These are phyloP conservation scores for Tylopilus balloui DNA, from an alignment of 768 basidiomycete species.

Conservation along the genomic window DNA sequence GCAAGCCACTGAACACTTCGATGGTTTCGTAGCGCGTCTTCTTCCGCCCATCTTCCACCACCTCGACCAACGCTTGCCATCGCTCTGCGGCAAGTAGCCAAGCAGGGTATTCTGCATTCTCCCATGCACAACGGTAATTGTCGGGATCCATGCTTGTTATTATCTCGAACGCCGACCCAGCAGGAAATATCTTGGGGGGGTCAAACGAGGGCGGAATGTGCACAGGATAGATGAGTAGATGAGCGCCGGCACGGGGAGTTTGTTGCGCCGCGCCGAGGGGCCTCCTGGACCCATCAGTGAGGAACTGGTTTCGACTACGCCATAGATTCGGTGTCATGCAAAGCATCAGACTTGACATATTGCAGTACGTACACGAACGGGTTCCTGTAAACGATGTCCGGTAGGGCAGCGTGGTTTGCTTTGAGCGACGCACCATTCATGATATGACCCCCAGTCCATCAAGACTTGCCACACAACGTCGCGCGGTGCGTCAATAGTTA, in stretches of 20 bases:
- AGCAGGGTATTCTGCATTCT: slow-evolving; percentile 34
- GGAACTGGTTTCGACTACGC: slow-evolving; percentile 45
- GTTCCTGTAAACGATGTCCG: slow-evolving; percentile 44
- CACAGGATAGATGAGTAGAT: slow-evolving; percentile 45
- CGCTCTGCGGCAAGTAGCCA: slow-evolving; percentile 54
- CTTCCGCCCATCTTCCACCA: slow-evolving; percentile 38
- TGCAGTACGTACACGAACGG: slow-evolving; percentile 53
- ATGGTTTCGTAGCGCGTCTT: slow-evolving; percentile 62
- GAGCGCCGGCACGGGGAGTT: slow-evolving; percentile 44
- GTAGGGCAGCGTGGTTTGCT: background rate
- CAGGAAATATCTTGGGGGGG: slow-evolving; percentile 31
- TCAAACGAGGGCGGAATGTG: slow-evolving; percentile 60
- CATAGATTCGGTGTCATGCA: background rate
- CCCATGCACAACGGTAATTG: slow-evolving; percentile 57
- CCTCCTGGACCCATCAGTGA: slow-evolving; percentile 39
- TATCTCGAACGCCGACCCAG: slow-evolving; percentile 38
- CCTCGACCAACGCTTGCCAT: slow-evolving; percentile 56
- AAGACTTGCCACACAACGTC: slow-evolving; percentile 60
- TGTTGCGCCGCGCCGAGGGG: slow-evolving; percentile 42
- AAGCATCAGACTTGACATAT: background rate
- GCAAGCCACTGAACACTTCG: slow-evolving; percentile 54
- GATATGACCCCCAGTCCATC: slow-evolving; percentile 57
- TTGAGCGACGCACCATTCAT: slow-evolving; percentile 47
- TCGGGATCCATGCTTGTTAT: slow-evolving; percentile 51
- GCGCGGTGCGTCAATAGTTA: slow-evolving; percentile 55